These are phyloP conservation scores for Funneliformis mosseae DNA, from an alignment of 192 early-diverging fungal species.

Conservation along the genomic window DNA sequence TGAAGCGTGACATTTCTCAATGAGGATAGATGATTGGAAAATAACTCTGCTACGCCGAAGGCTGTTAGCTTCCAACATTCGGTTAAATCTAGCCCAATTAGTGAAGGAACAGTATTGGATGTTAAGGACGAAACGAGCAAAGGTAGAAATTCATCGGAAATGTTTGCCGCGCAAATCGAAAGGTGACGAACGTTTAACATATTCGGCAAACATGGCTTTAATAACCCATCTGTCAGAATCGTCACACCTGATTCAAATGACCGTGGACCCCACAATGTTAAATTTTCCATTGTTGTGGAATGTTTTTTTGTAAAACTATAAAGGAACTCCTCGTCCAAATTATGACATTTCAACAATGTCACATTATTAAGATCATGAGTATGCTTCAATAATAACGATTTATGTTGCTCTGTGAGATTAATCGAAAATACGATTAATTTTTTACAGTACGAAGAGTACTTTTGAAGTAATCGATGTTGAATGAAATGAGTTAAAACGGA, in stretches of 20 bases:
- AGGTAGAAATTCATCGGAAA: not conserved
- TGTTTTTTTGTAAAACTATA: not conserved
- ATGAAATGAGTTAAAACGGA: not conserved
- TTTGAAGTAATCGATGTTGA: not conserved
- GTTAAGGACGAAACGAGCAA: not conserved
- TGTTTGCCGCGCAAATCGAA: not conserved
- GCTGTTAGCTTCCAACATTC: conserved; percentile 9
- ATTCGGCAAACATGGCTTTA: not conserved
- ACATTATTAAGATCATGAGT: not conserved
- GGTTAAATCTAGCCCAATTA: conserved; percentile 4
- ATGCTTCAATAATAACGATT: not conserved
- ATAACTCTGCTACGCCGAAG: conserved; percentile 22
- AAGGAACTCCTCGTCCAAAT: not conserved
- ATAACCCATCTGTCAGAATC: not conserved
- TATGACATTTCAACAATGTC: not conserved
- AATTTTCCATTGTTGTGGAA: not conserved
- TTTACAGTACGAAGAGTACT: not conserved
- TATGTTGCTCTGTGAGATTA: not conserved
- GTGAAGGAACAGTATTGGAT: not conserved
- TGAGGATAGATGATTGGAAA: not conserved
- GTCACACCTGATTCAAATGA: not conserved
- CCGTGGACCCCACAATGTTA: not conserved
- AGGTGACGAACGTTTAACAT: not conserved
- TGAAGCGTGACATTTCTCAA: not conserved
- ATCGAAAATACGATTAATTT: not conserved